phyloP scores from a whole-genome alignment of 306 rosid genomes.

The Cicer yamashitae region DNA sequence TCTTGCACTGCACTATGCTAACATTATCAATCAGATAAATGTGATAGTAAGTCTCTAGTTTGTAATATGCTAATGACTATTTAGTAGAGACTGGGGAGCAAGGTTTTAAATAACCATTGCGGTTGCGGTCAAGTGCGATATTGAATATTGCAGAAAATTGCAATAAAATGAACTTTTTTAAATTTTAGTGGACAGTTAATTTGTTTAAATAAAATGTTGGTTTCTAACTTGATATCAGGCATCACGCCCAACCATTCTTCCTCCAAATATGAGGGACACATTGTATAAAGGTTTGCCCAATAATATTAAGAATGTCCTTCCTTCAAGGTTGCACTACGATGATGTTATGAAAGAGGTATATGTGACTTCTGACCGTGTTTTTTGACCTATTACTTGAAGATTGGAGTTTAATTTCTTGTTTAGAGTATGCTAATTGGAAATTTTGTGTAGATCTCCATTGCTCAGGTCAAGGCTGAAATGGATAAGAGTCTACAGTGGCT shows the following conservation, averaged over 20 bases:
- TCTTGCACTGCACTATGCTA: conserved; percentile 93
- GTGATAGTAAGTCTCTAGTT: conserved; percentile 65
- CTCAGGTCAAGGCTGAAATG: conserved; percentile 74
- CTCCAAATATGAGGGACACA: conserved; percentile 78
- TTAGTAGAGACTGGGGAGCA: background rate
- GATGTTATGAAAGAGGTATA: conserved; percentile 68
- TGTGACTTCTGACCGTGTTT: background rate
- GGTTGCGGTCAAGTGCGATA: background rate
- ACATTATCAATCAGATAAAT: conserved; percentile 78
- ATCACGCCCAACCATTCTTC: conserved; percentile 73
- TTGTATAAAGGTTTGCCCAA: conserved; percentile 79
- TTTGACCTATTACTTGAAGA: conserved; percentile 11
- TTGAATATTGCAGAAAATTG: background rate
- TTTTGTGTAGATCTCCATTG: conserved; percentile 61
- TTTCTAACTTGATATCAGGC: conserved; percentile 55
- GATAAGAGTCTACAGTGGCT: conserved; percentile 84
- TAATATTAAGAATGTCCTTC: conserved; percentile 67
- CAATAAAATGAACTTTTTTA: background rate
- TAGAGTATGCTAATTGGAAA: conserved; percentile 35
- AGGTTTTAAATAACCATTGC: background rate
- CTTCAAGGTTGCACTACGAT: conserved; percentile 57
- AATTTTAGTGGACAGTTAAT: too few relatives aligned
- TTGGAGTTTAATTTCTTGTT: conserved; percentile 18
- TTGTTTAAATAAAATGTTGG: conserved; percentile 4
- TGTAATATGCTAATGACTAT: conserved; percentile 9